A percentile compares a stretch with the other conserved stretches of the same genome.
phyloP scores from a whole-genome alignment of 495 filamentous ascomycete genomes.

The Aspergillus asperescens region DNA sequence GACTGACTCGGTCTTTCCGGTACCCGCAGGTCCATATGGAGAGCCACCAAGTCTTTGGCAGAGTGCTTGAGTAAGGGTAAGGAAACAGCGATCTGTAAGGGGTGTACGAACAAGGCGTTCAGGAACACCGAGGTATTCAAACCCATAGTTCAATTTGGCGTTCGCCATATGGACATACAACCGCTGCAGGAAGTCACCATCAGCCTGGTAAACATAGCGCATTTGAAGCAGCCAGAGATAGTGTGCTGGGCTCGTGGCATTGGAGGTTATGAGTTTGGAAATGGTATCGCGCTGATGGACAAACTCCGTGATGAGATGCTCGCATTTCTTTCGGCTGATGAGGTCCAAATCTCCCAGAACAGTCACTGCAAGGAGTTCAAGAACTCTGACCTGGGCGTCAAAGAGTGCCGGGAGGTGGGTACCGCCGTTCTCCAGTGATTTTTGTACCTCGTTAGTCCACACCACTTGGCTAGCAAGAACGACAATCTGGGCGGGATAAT shows the following conservation, averaged over 20 bases:
- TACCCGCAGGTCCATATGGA: slow-evolving; percentile 95
- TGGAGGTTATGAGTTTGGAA: slow-evolving; percentile 68
- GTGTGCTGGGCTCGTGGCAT: slow-evolving; percentile 73
- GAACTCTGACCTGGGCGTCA: slow-evolving; percentile 70
- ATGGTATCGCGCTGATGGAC: slow-evolving; percentile 94
- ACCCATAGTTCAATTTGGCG: slow-evolving; percentile 89
- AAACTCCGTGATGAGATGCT: slow-evolving; percentile 97
- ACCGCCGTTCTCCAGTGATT: slow-evolving; percentile 64
- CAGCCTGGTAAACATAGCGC: slow-evolving; percentile 84
- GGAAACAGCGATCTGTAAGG: slow-evolving; percentile 94
- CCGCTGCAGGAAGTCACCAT: slow-evolving; percentile 75
- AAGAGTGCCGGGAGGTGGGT: slow-evolving; percentile 59
- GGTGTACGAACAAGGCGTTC: slow-evolving; percentile 94
- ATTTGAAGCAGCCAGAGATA: slow-evolving; percentile 95
- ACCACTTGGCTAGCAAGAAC: slow-evolving; percentile 92
- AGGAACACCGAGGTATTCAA: slow-evolving; percentile 94
- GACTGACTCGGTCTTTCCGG: slow-evolving; percentile 98
- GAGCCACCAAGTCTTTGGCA: slow-evolving; percentile 94
- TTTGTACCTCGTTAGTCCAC: slow-evolving; percentile 83
- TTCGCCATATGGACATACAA: slow-evolving; percentile 96
- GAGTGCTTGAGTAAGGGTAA: slow-evolving; percentile 91
- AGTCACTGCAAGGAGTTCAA: slow-evolving; percentile 75
- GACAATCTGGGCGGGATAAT: slow-evolving; percentile 89
- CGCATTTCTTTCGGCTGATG: slow-evolving; percentile 88
- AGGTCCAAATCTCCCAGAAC: slow-evolving; percentile 88